Evolutionary conservation across 352 stramenopile species (phyloP).

Genomic region (Globisporangium cylindrosporum): DNA sequence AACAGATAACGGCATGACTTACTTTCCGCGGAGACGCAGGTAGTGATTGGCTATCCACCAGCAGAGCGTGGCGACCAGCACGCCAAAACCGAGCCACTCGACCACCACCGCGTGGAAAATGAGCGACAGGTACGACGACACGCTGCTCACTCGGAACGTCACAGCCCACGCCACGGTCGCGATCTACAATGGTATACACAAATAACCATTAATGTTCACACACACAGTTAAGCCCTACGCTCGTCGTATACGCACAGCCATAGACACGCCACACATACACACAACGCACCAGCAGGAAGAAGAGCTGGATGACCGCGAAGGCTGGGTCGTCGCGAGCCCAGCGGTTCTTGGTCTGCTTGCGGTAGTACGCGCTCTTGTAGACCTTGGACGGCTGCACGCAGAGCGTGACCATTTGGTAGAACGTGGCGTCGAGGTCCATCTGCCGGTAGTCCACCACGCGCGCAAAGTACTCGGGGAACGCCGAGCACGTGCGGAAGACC

Average conservation of each 20-base stretch:
- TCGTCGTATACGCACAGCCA: not conserved
- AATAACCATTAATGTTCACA: not conserved
- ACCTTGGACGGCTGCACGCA: constrained; percentile 83
- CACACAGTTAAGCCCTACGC: not conserved
- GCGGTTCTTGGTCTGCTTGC: constrained; percentile 97
- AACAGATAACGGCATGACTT: not conserved
- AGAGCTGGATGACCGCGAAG: constrained; percentile 94
- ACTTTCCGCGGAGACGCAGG: constrained; percentile 37
- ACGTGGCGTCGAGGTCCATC: constrained; percentile 88
- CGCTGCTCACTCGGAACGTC: constrained; percentile 59
- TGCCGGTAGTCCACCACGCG: constrained; percentile 80
- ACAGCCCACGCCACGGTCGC: constrained; percentile 79
- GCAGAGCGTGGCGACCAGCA: constrained; percentile 64
- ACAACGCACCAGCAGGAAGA: constrained; percentile 79
- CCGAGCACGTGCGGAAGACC: constrained; percentile 73
- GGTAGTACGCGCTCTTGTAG: constrained; percentile 87
- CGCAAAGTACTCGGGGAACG: constrained; percentile 79
- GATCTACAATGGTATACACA: constrained; percentile 17
- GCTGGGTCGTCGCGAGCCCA: constrained; percentile 97
- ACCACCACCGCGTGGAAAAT: constrained; percentile 77
- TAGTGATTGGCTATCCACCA: constrained; percentile 80
- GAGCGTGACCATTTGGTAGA: constrained; percentile 89
- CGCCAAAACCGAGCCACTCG: constrained; percentile 78
- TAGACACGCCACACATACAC: not conserved
- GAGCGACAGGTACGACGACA: constrained; percentile 52